Evolutionary conservation across 768 basidiomycete species (phyloP).

Genomic region (Phaffia tasmanica): DNA sequence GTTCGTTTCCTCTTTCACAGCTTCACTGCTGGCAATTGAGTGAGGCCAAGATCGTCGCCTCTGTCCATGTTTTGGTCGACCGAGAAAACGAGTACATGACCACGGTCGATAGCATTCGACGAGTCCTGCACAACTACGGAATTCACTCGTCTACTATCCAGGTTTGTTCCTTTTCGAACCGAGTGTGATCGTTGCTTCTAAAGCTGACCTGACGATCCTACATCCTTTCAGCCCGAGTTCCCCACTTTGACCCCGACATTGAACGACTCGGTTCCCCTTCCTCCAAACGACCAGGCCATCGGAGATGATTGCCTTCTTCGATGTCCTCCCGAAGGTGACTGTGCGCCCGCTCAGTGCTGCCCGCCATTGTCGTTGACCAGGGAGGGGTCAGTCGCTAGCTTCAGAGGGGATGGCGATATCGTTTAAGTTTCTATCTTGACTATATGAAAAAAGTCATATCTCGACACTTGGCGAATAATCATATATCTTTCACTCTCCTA

Average conservation of each 20-base stretch:
- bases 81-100: conserved; percentile 81
- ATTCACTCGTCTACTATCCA: conserved; percentile 58
- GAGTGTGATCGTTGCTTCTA: too few relatives aligned
- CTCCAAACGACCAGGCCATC: not conserved
- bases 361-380: conserved; percentile 5
- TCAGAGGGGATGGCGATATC: too few relatives aligned
- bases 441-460: too few relatives aligned
- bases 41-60: conserved; percentile 86
- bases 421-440: too few relatives aligned
- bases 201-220: not conserved
- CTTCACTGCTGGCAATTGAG: conserved; percentile 97
- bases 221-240: conserved; percentile 14
- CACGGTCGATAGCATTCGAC: conserved; percentile 69
- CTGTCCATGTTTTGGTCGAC: conserved; percentile 82
- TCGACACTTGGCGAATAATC: too few relatives aligned
- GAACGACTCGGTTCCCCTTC: not conserved
- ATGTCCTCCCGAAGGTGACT: conserved; percentile 13
- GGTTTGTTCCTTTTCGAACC: not conserved
- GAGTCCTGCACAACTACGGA: conserved; percentile 74
- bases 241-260: not conserved
- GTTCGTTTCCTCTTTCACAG: conserved; percentile 39
- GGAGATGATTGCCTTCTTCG: conserved; percentile 22
- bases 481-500: too few relatives aligned
- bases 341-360: conserved; percentile 25
- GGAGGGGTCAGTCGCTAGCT: too few relatives aligned